Conservation (phyloP, 2,329 filamentous ascomycete species). For the Cladosporium sp. region DNA sequence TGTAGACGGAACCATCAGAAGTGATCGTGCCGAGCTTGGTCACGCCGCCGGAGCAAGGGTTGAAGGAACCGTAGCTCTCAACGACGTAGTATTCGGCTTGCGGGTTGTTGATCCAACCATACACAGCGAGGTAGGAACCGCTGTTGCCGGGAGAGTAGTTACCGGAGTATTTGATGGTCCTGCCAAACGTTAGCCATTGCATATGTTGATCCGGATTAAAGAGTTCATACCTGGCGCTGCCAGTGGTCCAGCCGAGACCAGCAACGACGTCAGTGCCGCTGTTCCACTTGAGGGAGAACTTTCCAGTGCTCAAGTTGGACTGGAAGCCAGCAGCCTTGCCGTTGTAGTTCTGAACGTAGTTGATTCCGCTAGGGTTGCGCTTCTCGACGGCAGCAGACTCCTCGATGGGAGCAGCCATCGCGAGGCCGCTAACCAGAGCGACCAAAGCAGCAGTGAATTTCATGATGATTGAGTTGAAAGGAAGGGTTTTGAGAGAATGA, state of each 20-base stretch:
- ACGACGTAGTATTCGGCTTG: conserved; percentile 57
- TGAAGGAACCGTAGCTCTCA: conserved; percentile 52
- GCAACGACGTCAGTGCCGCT: conserved; percentile 25
- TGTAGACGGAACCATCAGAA: conserved; percentile 41
- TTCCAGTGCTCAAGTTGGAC: conserved; percentile 22
- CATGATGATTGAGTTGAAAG: conserved; percentile 15
- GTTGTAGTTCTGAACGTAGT: conserved; percentile 26
- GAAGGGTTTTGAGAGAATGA: background rate
- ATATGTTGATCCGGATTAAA: background rate
- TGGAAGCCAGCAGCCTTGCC: conserved; percentile 22
- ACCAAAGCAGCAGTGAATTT: conserved; percentile 21
- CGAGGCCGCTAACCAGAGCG: conserved; percentile 20
- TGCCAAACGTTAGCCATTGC: background rate
- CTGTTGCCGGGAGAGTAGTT: conserved; percentile 45
- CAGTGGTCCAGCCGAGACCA: conserved; percentile 27
- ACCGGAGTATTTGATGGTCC: conserved; percentile 33
- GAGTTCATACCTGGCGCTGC: conserved; percentile 22
- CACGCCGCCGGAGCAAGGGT: conserved; percentile 29
- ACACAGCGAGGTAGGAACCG: conserved; percentile 53
- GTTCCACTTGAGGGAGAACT: conserved; percentile 24
- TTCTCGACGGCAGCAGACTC: conserved; percentile 16
- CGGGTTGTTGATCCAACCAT: conserved; percentile 56
- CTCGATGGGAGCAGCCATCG: conserved; percentile 21
- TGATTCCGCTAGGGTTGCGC: conserved; percentile 19
- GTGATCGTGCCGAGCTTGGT: conserved; percentile 36